Evolutionary conservation across 2,329 filamentous ascomycete genomes (phyloP).

Genomic region (Cladosporium cucumerinum): DNA sequence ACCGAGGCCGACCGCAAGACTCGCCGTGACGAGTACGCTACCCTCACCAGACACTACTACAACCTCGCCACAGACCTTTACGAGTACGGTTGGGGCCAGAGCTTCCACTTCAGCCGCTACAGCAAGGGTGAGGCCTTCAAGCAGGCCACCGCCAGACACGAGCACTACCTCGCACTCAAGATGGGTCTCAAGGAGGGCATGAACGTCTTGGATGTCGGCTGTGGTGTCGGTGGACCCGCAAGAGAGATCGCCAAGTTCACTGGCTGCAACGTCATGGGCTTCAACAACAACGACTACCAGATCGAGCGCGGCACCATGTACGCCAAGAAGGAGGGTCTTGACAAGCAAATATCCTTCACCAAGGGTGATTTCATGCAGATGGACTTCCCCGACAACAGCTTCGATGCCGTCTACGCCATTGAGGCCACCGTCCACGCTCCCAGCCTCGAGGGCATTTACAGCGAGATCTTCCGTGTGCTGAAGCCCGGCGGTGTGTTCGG

Average conservation of each 20-base stretch:
- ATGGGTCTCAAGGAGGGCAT: constrained; percentile 83
- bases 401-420: constrained; percentile 95
- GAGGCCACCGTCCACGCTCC: constrained; percentile 96
- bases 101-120: constrained; percentile 97
- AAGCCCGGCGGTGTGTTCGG: constrained; percentile 96
- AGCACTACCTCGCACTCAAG: constrained; percentile 92
- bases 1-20: constrained; percentile 79
- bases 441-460: constrained; percentile 85
- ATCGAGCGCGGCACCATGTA: constrained; percentile 89
- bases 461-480: constrained; percentile 87
- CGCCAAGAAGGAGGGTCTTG: constrained; percentile 74
- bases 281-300: constrained; percentile 99
- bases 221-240: constrained; percentile 92
- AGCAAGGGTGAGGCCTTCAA: constrained; percentile 80
- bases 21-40: constrained; percentile 78
- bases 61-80: constrained; percentile 33
- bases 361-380: constrained; percentile 99
- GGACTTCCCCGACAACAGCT: constrained; percentile 85
- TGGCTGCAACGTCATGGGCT: constrained; percentile 78
- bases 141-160: constrained; percentile 90
- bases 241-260: constrained; percentile 96
- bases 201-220: constrained; percentile 92
- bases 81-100: constrained; percentile 94
- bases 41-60: constrained; percentile 79
- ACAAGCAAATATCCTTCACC: constrained; percentile 75